Percentiles rank a stretch among this genome's conserved stretches.
Evolutionary conservation across 129 eudicot species (phyloP).

Genomic region (Chrysanthemum seticuspe): DNA sequence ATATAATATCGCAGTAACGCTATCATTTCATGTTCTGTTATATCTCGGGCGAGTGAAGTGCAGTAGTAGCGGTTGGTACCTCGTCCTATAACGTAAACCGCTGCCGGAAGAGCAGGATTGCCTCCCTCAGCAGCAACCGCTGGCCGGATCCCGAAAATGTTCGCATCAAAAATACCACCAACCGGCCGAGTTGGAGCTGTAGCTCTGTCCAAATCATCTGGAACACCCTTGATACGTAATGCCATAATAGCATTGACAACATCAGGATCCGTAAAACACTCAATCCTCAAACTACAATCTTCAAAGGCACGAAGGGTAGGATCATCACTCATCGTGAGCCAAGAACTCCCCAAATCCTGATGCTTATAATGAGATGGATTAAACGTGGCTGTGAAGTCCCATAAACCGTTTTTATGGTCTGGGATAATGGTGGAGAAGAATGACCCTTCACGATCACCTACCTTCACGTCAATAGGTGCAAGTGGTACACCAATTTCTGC

Average conservation of each 20-base stretch:
- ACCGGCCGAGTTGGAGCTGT: constrained; percentile 10
- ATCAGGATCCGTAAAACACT: constrained; percentile 14
- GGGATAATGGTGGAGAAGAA: constrained; percentile 30
- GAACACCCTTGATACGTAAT: background rate
- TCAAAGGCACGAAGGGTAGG: constrained; percentile 22
- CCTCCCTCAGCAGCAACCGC: constrained; percentile 13
- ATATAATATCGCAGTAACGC: constrained; percentile 17
- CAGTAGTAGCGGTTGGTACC: constrained; percentile 24
- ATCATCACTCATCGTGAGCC: constrained; percentile 25
- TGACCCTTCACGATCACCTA: constrained; percentile 21
- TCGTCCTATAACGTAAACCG: constrained; percentile 24
- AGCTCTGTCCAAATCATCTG: constrained; percentile 17
- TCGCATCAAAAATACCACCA: constrained; percentile 14
- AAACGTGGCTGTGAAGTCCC: constrained; percentile 24
- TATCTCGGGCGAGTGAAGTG: constrained; percentile 14
- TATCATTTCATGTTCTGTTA: constrained; percentile 16
- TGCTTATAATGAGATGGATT: constrained; percentile 29
- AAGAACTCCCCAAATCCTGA: constrained; percentile 22
- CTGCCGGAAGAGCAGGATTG: background rate
- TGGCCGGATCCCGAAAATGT: constrained; percentile 18
- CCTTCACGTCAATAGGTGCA: constrained; percentile 31
- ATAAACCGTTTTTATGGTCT: background rate
- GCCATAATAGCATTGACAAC: constrained; percentile 14
- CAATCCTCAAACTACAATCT: constrained; percentile 31
- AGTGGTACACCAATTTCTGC: constrained; percentile 30